A percentile compares a stretch with the other conserved stretches of the same genome.
phyloP scores from a whole-genome alignment of 345 rosid species.

The Arabidopsis suecica region DNA sequence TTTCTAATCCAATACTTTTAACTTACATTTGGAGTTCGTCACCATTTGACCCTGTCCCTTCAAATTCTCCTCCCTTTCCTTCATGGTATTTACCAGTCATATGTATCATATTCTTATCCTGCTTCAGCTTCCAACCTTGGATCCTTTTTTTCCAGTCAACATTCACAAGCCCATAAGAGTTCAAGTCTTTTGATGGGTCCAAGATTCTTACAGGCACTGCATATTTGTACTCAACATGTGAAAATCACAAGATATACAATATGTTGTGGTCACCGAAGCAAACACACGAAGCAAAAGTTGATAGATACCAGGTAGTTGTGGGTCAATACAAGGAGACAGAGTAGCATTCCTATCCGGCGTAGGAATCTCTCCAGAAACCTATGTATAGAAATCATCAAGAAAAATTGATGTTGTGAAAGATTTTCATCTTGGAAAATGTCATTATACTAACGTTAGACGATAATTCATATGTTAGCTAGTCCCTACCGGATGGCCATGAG shows the following conservation, averaged over 20 bases:
- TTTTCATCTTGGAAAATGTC: neutral
- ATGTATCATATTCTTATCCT: slow-evolving; percentile 80
- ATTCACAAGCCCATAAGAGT: slow-evolving; percentile 89
- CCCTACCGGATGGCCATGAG: slow-evolving; percentile 73
- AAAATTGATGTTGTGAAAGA: neutral
- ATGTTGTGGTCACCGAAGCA: neutral
- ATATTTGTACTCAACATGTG: neutral
- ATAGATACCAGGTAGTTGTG: slow-evolving; percentile 82
- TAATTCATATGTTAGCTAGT: neutral
- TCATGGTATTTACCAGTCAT: slow-evolving; percentile 69
- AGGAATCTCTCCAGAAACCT: slow-evolving; percentile 95
- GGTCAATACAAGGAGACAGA: slow-evolving; percentile 80
- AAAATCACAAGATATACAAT: slow-evolving; percentile 3
- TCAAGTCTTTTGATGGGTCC: slow-evolving; percentile 94
- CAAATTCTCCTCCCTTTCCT: slow-evolving; percentile 78
- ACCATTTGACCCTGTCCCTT: slow-evolving; percentile 95
- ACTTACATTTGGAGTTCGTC: slow-evolving; percentile 94
- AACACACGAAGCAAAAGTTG: slow-evolving; percentile 17
- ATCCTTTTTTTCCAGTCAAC: slow-evolving; percentile 98
- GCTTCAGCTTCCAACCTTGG: slow-evolving; percentile 96
- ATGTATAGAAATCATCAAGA: slow-evolving; percentile 11
- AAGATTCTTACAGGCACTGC: slow-evolving; percentile 83
- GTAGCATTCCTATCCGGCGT: slow-evolving; percentile 66
- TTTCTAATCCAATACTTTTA: slow-evolving; percentile 22
- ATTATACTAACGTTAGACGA: neutral